phyloP scores from a whole-genome alignment of 495 filamentous ascomycete genomes.

The Aspergillus kassunensis region DNA sequence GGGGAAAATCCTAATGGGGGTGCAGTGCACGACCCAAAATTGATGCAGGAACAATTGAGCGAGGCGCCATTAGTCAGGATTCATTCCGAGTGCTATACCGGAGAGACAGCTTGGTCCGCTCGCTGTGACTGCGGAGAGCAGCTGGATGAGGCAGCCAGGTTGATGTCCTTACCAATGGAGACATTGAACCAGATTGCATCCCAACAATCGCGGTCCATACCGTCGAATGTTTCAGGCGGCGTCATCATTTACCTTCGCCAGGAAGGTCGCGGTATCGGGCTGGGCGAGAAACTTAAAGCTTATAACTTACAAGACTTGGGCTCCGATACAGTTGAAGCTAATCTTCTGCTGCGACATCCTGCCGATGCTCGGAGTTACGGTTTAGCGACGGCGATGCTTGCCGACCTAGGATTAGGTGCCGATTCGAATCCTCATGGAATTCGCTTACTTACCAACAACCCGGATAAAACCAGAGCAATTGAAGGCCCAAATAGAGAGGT shows the following conservation, averaged over 20 bases:
- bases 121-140: constrained; percentile 98
- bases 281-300: constrained; percentile 93
- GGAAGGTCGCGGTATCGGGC: constrained; percentile 91
- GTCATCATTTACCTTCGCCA: constrained; percentile 94
- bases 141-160: constrained; percentile 87
- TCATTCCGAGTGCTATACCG: constrained; percentile 98
- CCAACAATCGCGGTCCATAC: constrained; percentile 36
- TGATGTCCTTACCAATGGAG: constrained; percentile 77
- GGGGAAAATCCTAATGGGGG: constrained; percentile 1
- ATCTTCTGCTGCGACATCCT: constrained; percentile 84
- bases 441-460: constrained; percentile 92
- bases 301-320: constrained; percentile 97
- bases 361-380: constrained; percentile 94
- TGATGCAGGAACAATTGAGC: constrained; percentile 18
- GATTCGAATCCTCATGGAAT: constrained; percentile 62
- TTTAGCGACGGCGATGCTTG: constrained; percentile 86
- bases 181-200: constrained; percentile 32
- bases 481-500: constrained; percentile 88
- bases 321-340: constrained; percentile 93
- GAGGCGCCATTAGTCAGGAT: constrained; percentile 78
- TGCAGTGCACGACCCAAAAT: constrained; percentile 2
- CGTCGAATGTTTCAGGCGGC: constrained; percentile 62
- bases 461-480: constrained; percentile 91
- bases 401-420: constrained; percentile 70
- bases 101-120: constrained; percentile 96